Conservation (phyloP, 1,284 basidiomycete genomes). For the Rhodotorula sp. region DNA sequence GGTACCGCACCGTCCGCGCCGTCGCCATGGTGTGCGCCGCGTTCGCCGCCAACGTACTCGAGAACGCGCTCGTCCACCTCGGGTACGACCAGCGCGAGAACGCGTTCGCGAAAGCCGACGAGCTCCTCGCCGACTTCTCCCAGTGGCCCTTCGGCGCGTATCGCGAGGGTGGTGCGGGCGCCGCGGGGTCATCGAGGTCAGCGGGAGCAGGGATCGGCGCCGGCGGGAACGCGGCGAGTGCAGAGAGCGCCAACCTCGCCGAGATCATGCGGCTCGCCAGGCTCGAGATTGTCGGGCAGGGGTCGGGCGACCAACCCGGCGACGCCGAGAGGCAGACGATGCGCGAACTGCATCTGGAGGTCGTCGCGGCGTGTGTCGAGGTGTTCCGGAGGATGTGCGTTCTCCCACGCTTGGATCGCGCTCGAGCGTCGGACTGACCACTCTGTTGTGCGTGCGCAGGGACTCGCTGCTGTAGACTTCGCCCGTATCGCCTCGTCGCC, state of each 20-base stretch:
- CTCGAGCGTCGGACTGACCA: not conserved
- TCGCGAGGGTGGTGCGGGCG: constrained; percentile 35
- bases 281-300: constrained; percentile 52
- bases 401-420: not conserved
- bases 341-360: constrained; percentile 81
- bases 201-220: constrained; percentile 40
- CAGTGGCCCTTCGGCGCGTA: constrained; percentile 79
- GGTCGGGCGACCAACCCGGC: constrained; percentile 7
- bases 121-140: constrained; percentile 83
- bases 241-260: constrained; percentile 65
- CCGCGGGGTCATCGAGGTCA: constrained; percentile 43
- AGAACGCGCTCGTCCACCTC: constrained; percentile 83
- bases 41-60: constrained; percentile 93
- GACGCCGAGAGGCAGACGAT: constrained; percentile 30
- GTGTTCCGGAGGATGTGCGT: constrained; percentile 56
- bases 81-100: constrained; percentile 87
- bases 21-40: constrained; percentile 80
- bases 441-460: not conserved
- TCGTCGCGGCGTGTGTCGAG: constrained; percentile 85
- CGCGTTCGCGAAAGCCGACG: constrained; percentile 87
- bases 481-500: not conserved
- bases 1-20: constrained; percentile 75
- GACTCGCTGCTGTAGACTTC: not conserved
- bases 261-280: constrained; percentile 77
- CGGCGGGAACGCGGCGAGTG: constrained; percentile 47